Evolutionary conservation across 2,329 filamentous ascomycete genomes (phyloP).

Genomic region (Ascochyta viciae-villosae): DNA sequence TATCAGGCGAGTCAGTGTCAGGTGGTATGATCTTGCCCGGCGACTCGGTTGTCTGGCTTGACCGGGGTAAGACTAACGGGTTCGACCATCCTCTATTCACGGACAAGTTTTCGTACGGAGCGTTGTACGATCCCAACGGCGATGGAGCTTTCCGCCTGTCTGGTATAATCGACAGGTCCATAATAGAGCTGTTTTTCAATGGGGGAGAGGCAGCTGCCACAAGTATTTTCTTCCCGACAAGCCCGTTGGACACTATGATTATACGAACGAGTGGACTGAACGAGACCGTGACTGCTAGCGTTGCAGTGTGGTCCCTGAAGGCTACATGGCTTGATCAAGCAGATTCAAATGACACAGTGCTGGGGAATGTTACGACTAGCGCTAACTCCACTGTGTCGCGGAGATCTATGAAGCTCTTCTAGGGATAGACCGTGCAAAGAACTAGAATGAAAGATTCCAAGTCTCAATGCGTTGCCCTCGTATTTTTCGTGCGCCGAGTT

Average conservation of each 20-base stretch:
- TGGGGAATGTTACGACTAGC: conserved; percentile 43
- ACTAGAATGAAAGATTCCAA: too few species aligned
- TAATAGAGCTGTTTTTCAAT: conserved; percentile 64
- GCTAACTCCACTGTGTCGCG: neutral
- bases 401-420: conserved; percentile 2
- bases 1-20: conserved; percentile 57
- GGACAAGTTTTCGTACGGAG: conserved; percentile 57
- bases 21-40: conserved; percentile 58
- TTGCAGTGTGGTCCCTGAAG: conserved; percentile 49
- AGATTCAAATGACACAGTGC: conserved; percentile 39
- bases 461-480: too few species aligned
- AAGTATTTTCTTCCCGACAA: conserved; percentile 59
- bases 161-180: conserved; percentile 61
- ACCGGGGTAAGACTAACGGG: conserved; percentile 57
- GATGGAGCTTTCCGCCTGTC: conserved; percentile 52
- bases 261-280: conserved; percentile 44
- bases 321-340: conserved; percentile 48
- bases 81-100: conserved; percentile 64
- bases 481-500: too few species aligned
- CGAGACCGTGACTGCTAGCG: conserved; percentile 47
- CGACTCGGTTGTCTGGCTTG: conserved; percentile 55
- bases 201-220: conserved; percentile 60
- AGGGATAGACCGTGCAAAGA: neutral
- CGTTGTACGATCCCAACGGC: conserved; percentile 28
- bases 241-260: conserved; percentile 50